These are phyloP conservation scores for Alectoria sarmentosa DNA, from an alignment of 495 filamentous ascomycete genomes.

Conservation along the genomic window DNA sequence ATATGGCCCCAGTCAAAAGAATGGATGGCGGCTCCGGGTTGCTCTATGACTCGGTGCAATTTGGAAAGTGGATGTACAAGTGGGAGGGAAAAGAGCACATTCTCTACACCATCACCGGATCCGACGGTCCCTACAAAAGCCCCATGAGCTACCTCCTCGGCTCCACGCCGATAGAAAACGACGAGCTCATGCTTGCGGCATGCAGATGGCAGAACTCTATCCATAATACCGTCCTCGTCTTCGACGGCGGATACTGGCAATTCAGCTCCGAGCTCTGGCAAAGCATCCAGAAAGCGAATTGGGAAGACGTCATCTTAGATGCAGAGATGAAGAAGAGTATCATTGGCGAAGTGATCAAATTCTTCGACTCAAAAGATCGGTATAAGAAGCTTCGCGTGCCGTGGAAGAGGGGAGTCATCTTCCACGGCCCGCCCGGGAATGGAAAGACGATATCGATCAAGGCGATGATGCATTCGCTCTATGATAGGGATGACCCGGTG, in stretches of 20 bases:
- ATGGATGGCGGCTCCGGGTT: slow-evolving; percentile 18
- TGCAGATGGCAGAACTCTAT: slow-evolving; percentile 35
- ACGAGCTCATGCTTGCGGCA: slow-evolving; percentile 47
- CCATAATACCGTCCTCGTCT: slow-evolving; percentile 32
- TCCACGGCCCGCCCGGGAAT: slow-evolving; percentile 33
- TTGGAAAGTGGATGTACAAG: slow-evolving; percentile 19
- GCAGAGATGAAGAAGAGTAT: slow-evolving; percentile 37
- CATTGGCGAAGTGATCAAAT: slow-evolving; percentile 33
- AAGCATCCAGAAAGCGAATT: slow-evolving; percentile 35
- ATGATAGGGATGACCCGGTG: slow-evolving; percentile 34
- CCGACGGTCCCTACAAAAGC: slow-evolving; percentile 2
- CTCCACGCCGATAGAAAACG: slow-evolving; percentile 32
- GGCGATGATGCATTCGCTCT: slow-evolving; percentile 54
- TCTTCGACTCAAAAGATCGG: slow-evolving; percentile 36
- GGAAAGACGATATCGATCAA: slow-evolving; percentile 68
- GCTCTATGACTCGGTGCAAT: slow-evolving; percentile 11
- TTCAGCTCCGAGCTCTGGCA: slow-evolving; percentile 31
- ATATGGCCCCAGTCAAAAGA: not conserved
- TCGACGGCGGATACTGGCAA: slow-evolving; percentile 34
- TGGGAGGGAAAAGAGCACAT: slow-evolving; percentile 19
- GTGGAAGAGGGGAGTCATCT: slow-evolving; percentile 34
- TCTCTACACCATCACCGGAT: slow-evolving; percentile 18
- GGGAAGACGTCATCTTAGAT: slow-evolving; percentile 41
- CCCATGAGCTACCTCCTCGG: slow-evolving; percentile 20
- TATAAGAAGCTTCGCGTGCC: slow-evolving; percentile 39